Base-by-base conservation (phyloP, 169 alveolate species). In the Blepharisma undulans region DNA sequence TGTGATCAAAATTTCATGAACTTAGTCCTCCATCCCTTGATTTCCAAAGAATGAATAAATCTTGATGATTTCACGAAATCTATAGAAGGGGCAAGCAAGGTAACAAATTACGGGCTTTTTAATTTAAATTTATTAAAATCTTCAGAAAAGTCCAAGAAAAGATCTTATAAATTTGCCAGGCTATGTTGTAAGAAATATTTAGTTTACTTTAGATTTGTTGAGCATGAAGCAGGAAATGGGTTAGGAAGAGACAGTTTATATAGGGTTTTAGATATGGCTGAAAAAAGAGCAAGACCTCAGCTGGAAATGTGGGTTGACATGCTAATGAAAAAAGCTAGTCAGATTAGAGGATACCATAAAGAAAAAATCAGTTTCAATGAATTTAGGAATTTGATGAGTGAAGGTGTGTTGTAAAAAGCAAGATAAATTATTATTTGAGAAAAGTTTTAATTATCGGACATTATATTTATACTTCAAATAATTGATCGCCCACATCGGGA, bases 171-270 rank as follows among this genome's bases (percentile, higher is more conserved):
- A 36, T 18, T 86, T 21, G 66, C 25, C 29, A 86, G 72, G 29
- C 61, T 86, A 71, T 12, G 61, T 10, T 86, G 80, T 74, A 74
- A 74, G 29, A 74, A 74, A 25, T 29, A 74, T 74, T 74, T 29
- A 74, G 80, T 86, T 72, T 86, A 29, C 36, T 86, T 86, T 72
- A 21, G 84, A 18, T 33, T 60, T 60, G 84, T 86, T 86, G 71
- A 84, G 89, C 60, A 36, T 5, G 89, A 34, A 34, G 27, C 29
- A 8, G 77, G 48, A 21, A 34, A 22, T 48, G 27, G 30, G 1
- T 22, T 84, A 21, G 36, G 36, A n/a, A 84, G 36, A 84, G 74
- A 84, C 27, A 22, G 29, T 34, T 84, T 84, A 59, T 48, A n/a
- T 60, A 84, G 36, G 29, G 89, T 84, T 32, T 32, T 84, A n/a